These are phyloP conservation scores for Asterella californica DNA, from an alignment of 225 moss, liverwort and hornwort species.

Conservation along the genomic window DNA sequence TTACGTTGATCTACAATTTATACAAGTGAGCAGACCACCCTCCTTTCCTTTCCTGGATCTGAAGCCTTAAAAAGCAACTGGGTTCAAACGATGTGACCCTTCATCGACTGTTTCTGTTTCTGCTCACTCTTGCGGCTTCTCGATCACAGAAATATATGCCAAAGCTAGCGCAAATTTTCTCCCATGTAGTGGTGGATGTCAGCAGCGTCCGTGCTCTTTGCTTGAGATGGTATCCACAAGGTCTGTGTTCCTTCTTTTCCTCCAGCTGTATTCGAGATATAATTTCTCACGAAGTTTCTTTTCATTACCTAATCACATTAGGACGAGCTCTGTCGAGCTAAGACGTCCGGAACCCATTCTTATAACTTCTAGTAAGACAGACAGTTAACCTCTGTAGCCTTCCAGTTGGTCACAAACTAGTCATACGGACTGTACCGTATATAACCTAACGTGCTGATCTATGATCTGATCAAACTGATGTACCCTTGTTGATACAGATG, in stretches of 20 bases:
- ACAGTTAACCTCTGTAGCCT: not conserved
- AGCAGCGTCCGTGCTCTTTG: conserved; percentile 87
- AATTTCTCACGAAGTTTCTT: not conserved
- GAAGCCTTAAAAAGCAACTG: not conserved
- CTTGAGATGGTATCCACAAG: conserved; percentile 74
- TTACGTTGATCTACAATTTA: conserved; percentile 74
- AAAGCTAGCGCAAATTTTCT: conserved; percentile 65
- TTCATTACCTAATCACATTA: not conserved
- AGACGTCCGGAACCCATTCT: not conserved
- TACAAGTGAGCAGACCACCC: conserved; percentile 32
- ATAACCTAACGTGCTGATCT: not conserved
- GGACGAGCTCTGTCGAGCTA: not conserved
- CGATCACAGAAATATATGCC: conserved; percentile 83
- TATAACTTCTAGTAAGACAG: not conserved
- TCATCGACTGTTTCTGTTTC: not conserved
- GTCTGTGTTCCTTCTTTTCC: conserved; percentile 19
- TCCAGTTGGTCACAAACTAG: not conserved
- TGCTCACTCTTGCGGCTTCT: not conserved
- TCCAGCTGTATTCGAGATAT: not conserved
- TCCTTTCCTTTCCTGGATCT: not conserved
- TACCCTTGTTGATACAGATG: conserved; percentile 39
- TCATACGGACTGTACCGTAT: not conserved
- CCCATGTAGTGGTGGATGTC: conserved; percentile 92
- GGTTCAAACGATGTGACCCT: not conserved
- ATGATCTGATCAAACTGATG: not conserved